phyloP scores from a whole-genome alignment of 352 stramenopile species.

The Phytophthora lateralis region DNA sequence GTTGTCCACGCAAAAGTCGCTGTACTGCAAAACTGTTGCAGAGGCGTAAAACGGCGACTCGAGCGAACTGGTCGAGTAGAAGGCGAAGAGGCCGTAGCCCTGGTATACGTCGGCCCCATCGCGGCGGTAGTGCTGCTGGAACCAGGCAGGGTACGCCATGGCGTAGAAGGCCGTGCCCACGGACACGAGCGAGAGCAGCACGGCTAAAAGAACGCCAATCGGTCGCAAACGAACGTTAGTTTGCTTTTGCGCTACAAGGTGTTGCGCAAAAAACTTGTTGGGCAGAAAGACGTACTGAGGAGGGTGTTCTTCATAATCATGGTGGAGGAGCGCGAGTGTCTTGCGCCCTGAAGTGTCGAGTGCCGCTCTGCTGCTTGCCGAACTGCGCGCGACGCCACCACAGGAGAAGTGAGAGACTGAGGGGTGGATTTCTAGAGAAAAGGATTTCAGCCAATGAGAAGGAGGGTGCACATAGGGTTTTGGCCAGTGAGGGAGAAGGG shows the following conservation, averaged over 20 bases:
- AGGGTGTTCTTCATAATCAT: conserved; percentile 81
- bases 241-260: background rate
- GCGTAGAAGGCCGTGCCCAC: conserved; percentile 80
- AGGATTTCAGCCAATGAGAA: background rate
- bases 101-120: conserved; percentile 78
- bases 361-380: background rate
- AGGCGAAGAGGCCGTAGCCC: conserved; percentile 81
- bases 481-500: background rate
- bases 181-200: conserved; percentile 78
- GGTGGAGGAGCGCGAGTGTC: conserved; percentile 1
- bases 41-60: conserved; percentile 83
- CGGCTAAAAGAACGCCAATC: conserved; percentile 44
- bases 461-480: background rate
- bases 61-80: conserved; percentile 80
- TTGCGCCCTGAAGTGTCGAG: conserved; percentile 4
- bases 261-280: background rate
- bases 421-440: background rate
- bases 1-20: conserved; percentile 61
- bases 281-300: conserved; percentile 53
- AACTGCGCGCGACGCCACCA: conserved; percentile 27
- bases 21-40: conserved; percentile 78
- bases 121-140: conserved; percentile 84
- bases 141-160: conserved; percentile 84
- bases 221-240: conserved; percentile 3
- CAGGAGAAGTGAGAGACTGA: conserved; percentile 32